A percentile compares a stretch with the other conserved stretches of the same genome.
These are phyloP conservation scores for Colletotrichum sp. DNA, from an alignment of 2,329 filamentous ascomycete species.

Conservation along the genomic window DNA sequence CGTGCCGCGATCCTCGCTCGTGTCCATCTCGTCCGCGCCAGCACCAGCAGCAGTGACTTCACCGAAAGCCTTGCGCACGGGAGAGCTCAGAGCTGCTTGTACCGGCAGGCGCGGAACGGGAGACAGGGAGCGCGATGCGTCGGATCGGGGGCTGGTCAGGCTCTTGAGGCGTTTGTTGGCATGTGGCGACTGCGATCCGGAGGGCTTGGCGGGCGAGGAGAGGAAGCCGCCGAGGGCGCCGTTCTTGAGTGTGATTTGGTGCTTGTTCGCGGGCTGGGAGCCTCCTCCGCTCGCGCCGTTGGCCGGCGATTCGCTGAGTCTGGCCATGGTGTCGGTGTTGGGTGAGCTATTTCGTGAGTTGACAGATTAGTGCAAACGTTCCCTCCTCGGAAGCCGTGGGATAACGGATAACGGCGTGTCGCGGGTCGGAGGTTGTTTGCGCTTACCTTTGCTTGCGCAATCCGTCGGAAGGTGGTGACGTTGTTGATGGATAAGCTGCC, in stretches of 20 bases:
- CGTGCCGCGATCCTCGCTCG: neutral
- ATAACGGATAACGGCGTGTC: neutral
- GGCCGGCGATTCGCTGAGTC: neutral
- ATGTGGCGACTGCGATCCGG: conserved; percentile 3
- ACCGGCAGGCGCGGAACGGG: neutral
- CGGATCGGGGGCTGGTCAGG: neutral
- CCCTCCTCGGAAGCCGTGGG: neutral
- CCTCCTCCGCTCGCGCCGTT: neutral
- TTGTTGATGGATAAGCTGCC: neutral
- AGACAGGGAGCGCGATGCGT: conserved; percentile 2
- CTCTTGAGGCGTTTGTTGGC: conserved; percentile 10
- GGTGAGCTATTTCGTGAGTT: neutral
- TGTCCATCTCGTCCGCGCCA: neutral
- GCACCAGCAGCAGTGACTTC: neutral
- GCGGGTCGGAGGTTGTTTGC: neutral
- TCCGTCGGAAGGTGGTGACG: too few species aligned
- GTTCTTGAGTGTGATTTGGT: conserved; percentile 4
- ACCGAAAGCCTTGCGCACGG: neutral
- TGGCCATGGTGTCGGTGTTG: neutral
- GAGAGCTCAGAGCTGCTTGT: neutral
- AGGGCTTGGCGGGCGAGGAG: conserved; percentile 3
- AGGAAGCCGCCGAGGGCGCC: conserved; percentile 1
- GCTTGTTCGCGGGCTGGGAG: neutral
- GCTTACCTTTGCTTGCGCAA: neutral
- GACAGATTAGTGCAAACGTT: neutral